Conservation (phyloP, 257 asterid species). For the Solanum verrucosum region DNA sequence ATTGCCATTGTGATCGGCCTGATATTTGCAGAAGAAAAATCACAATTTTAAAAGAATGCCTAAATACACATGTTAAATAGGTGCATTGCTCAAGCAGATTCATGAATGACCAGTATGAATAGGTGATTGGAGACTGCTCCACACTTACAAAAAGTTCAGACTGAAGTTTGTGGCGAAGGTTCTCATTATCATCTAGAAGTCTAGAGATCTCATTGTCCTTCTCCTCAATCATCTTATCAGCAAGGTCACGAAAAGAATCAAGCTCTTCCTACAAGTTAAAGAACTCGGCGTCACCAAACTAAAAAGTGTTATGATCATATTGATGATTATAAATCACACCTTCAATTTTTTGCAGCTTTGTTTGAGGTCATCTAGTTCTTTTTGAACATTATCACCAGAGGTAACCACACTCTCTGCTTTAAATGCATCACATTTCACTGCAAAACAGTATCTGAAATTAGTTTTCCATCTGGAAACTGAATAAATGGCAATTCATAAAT, state of each 20-base stretch:
- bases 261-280: slow-evolving; percentile 65
- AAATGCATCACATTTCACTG: slow-evolving; percentile 75
- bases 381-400: slow-evolving; percentile 35
- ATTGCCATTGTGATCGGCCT: slow-evolving; percentile 48
- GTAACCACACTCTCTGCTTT: slow-evolving; percentile 51
- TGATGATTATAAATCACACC: slow-evolving; percentile 31
- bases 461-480: not conserved
- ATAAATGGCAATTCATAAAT: not conserved
- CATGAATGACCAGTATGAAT: not conserved
- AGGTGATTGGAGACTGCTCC: not conserved
- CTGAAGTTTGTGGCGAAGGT: slow-evolving; percentile 56
- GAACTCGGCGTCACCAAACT: not conserved
- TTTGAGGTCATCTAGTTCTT: slow-evolving; percentile 65
- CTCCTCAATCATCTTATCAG: slow-evolving; percentile 96
- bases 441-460: slow-evolving; percentile 6
- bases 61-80: not conserved
- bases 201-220: slow-evolving; percentile 82
- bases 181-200: slow-evolving; percentile 71
- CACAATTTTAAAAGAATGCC: not conserved
- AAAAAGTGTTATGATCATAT: not conserved
- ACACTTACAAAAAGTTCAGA: slow-evolving; percentile 54
- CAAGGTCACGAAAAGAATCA: slow-evolving; percentile 78
- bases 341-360: slow-evolving; percentile 44
- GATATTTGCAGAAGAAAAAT: slow-evolving; percentile 10
- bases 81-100: not conserved